Percentiles rank a stretch among this genome's conserved stretches.
These are phyloP conservation scores for Exobasidium cylindrosporum DNA, from an alignment of 1,284 basidiomycete species.

Conservation along the genomic window DNA sequence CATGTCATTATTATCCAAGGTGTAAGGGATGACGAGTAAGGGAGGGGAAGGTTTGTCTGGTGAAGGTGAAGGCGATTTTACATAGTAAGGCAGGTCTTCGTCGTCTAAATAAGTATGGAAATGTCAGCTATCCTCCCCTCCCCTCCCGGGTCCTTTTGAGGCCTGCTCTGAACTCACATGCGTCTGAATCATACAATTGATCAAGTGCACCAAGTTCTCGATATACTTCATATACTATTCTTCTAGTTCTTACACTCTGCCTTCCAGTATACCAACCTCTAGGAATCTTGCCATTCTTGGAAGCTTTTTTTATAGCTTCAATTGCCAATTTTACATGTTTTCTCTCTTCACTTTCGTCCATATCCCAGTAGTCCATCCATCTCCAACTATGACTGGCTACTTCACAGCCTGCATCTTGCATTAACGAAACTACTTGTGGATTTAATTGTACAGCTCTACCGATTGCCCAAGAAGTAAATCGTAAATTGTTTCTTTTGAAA, in stretches of 20 bases:
- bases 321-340: conserved; percentile 52
- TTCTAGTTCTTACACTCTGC: conserved; percentile 45
- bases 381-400: conserved; percentile 55
- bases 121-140: too few relatives aligned
- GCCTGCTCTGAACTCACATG: conserved; percentile 25
- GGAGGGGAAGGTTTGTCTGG: conserved; percentile 24
- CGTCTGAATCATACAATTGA: conserved; percentile 48
- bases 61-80: conserved; percentile 40
- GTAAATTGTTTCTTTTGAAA: conserved; percentile 49
- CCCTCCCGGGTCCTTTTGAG: too few relatives aligned
- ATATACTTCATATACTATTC: conserved; percentile 52
- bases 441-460: conserved; percentile 56
- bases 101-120: conserved; percentile 26
- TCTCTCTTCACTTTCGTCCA: conserved; percentile 51
- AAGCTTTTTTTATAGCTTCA: conserved; percentile 48
- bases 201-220: conserved; percentile 34
- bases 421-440: conserved; percentile 47
- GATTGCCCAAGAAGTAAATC: conserved; percentile 55
- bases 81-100: conserved; percentile 58
- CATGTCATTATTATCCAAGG: conserved; percentile 56
- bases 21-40: conserved; percentile 56
- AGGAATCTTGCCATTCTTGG: conserved; percentile 38
- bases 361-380: conserved; percentile 53
- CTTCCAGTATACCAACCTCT: conserved; percentile 57
- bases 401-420: conserved; percentile 54